phyloP scores from a whole-genome alignment of 805 yeast species.

The Nakazawaea populi region DNA sequence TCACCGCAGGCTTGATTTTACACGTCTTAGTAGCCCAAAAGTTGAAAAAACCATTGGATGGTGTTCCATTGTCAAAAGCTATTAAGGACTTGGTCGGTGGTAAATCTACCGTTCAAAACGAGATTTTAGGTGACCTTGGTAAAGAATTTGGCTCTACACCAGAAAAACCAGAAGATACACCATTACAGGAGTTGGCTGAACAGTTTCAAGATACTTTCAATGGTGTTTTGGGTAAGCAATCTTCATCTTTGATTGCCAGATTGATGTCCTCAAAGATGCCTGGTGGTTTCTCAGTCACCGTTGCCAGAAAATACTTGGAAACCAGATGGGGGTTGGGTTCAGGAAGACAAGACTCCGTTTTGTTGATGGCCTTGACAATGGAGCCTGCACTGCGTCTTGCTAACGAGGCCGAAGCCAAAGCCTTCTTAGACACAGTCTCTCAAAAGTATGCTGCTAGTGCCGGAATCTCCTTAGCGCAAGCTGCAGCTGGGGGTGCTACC shows the following conservation, averaged over 20 bases:
- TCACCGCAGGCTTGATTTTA: slow-evolving; percentile 72
- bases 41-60: slow-evolving; percentile 84
- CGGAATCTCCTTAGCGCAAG: slow-evolving; percentile 71
- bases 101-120: slow-evolving; percentile 97
- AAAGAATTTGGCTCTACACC: slow-evolving; percentile 98
- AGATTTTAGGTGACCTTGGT: slow-evolving; percentile 96
- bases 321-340: slow-evolving; percentile 87
- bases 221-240: slow-evolving; percentile 91
- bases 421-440: slow-evolving; percentile 75
- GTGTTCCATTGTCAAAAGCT: slow-evolving; percentile 84
- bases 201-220: slow-evolving; percentile 85
- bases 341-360: slow-evolving; percentile 91
- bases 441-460: slow-evolving; percentile 80
- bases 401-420: slow-evolving; percentile 84
- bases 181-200: slow-evolving; percentile 92
- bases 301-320: slow-evolving; percentile 88
- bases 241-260: slow-evolving; percentile 83
- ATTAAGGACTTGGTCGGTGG: slow-evolving; percentile 98
- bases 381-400: slow-evolving; percentile 91
- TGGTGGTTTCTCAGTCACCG: slow-evolving; percentile 94
- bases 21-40: slow-evolving; percentile 94
- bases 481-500: slow-evolving; percentile 48
- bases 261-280: slow-evolving; percentile 97
- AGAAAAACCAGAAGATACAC: slow-evolving; percentile 98
- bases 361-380: slow-evolving; percentile 74